Evolutionary conservation across 495 filamentous ascomycete genomes (phyloP).

Genomic region (Aspergillus nidulans): DNA sequence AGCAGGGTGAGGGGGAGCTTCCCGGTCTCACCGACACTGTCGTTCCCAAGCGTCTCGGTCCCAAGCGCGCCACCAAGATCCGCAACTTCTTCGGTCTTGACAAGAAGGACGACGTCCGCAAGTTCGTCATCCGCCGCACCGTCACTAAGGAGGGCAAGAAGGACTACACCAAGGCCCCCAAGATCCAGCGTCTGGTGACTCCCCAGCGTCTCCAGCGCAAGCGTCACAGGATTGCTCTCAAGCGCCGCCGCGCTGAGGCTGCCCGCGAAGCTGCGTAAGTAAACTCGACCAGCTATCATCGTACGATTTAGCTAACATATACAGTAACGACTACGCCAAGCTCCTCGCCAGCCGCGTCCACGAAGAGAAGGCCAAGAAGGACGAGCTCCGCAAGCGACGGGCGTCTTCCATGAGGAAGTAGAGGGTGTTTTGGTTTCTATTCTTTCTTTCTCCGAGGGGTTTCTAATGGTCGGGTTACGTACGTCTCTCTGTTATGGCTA

Average conservation of each 20-base stretch:
- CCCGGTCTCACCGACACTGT: conserved; percentile 95
- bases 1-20: conserved; percentile 91
- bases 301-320: conserved; percentile 34
- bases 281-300: not conserved
- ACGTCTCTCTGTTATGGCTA: conserved; percentile 28
- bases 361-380: conserved; percentile 88
- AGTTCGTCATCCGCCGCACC: conserved; percentile 99
- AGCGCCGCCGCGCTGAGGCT: conserved; percentile 92
- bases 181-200: conserved; percentile 98
- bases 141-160: conserved; percentile 96
- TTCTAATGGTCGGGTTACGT: conserved; percentile 35
- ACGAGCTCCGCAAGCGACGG: conserved; percentile 88
- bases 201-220: conserved; percentile 99
- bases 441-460: conserved; percentile 21
- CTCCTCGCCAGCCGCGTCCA: conserved; percentile 90
- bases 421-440: conserved; percentile 32
- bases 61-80: conserved; percentile 99
- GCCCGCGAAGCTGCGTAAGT: conserved; percentile 98
- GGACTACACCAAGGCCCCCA: conserved; percentile 98
- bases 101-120: conserved; percentile 99
- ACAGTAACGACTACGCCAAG: conserved; percentile 81
- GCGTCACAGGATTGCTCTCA: conserved; percentile 93
- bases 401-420: conserved; percentile 96
- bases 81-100: conserved; percentile 95
- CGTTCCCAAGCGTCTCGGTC: conserved; percentile 95